Percentiles rank a stretch among this genome's conserved stretches.
Conservation (phyloP, 805 yeast species). For the Lipomyces yamadae region DNA sequence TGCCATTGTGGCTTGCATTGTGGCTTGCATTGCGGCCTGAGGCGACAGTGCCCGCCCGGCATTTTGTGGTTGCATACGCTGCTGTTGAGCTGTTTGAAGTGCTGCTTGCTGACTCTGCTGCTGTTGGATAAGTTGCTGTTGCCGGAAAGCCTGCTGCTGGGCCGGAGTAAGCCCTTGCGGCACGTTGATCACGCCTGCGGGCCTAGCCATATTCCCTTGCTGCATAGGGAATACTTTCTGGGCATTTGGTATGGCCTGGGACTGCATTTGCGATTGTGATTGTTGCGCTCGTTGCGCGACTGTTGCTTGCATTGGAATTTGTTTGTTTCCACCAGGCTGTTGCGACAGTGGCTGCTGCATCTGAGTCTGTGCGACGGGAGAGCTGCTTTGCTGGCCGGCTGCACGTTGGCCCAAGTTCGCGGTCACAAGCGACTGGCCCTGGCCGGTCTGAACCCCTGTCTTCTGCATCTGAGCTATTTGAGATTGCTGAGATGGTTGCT, state of each 20-base stretch:
- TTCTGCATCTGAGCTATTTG: constrained; percentile 11
- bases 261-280: constrained; percentile 30
- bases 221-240: constrained; percentile 20
- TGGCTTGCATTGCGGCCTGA: constrained; percentile 18
- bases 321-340: constrained; percentile 26
- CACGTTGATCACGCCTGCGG: constrained; percentile 1
- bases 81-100: constrained; percentile 16
- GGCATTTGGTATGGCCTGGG: constrained; percentile 21
- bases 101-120: constrained; percentile 23
- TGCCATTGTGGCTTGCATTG: constrained; percentile 20
- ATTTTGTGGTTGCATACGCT: constrained; percentile 29
- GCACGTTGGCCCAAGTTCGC: constrained; percentile 26
- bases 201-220: constrained; percentile 17
- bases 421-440: constrained; percentile 15
- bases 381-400: constrained; percentile 18
- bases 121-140: constrained; percentile 34
- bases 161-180: constrained; percentile 25
- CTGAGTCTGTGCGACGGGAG: not conserved
- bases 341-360: constrained; percentile 41
- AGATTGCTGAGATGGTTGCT: constrained; percentile 14
- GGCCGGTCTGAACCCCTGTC: constrained; percentile 12
- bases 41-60: constrained; percentile 31
- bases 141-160: constrained; percentile 30
- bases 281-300: constrained; percentile 10
- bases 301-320: constrained; percentile 23